Evolutionary conservation across 2,329 filamentous ascomycete species (phyloP).

Genomic region (Byssoonygena ceratinophila): DNA sequence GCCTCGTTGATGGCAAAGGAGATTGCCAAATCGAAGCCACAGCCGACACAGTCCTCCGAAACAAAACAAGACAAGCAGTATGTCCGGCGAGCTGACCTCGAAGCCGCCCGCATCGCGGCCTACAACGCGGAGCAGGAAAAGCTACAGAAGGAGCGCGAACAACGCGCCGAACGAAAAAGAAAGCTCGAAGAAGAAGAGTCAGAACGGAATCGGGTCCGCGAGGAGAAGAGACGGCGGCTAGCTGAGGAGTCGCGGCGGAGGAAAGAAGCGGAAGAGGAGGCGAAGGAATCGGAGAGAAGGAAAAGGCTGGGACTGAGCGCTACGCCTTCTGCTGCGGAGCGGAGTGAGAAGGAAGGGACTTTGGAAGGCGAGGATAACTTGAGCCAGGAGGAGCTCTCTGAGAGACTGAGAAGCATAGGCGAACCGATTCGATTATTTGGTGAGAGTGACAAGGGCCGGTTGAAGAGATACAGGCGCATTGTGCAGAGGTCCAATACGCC

Average conservation of each 20-base stretch:
- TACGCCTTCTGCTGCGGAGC: constrained; percentile 37
- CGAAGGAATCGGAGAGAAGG: constrained; percentile 60
- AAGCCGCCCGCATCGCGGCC: constrained; percentile 66
- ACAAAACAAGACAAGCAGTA: constrained; percentile 53
- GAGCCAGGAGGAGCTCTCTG: constrained; percentile 57
- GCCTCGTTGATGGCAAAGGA: constrained; percentile 85
- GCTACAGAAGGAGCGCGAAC: constrained; percentile 59
- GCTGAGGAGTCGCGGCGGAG: constrained; percentile 66
- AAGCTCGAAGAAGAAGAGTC: constrained; percentile 80
- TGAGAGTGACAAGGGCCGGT: constrained; percentile 59
- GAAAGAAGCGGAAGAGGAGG: constrained; percentile 61
- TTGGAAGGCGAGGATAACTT: constrained; percentile 48
- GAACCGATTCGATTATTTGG: constrained; percentile 72
- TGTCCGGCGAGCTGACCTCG: constrained; percentile 71
- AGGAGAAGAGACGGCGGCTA: constrained; percentile 70
- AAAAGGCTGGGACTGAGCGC: constrained; percentile 68
- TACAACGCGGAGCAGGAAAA: constrained; percentile 74
- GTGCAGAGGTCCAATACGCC: constrained; percentile 33
- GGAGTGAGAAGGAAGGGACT: constrained; percentile 27
- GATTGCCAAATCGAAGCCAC: constrained; percentile 67
- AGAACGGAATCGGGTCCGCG: constrained; percentile 55
- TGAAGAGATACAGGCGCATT: constrained; percentile 61
- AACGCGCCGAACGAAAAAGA: constrained; percentile 65
- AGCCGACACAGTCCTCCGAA: constrained; percentile 26
- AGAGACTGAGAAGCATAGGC: constrained; percentile 57